These are phyloP conservation scores for barley (Hordeum vulgare) DNA, from an alignment of 176 grass and related monocot species.

Conservation along the genomic window DNA sequence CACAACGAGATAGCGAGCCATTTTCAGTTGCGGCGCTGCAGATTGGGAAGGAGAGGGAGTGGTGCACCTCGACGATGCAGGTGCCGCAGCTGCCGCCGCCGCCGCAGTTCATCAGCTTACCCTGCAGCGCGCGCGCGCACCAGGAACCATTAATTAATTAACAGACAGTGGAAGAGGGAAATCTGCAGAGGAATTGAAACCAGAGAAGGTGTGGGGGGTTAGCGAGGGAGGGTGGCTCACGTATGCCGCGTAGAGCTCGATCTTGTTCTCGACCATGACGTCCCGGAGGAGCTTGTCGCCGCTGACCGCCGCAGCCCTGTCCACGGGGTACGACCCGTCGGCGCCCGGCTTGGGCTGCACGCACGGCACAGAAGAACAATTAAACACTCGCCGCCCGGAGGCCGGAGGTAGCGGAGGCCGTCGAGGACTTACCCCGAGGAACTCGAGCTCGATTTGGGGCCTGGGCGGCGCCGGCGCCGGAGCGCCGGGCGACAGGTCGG, in stretches of 20 bases:
- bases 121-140: slow-evolving; percentile 23
- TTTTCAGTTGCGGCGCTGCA: neutral
- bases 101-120: slow-evolving; percentile 95
- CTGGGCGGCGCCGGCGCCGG: slow-evolving; percentile 20
- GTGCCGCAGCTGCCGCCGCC: slow-evolving; percentile 90
- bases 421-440: slow-evolving; percentile 41
- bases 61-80: slow-evolving; percentile 81
- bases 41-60: neutral
- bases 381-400: too few species aligned
- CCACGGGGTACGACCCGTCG: slow-evolving; percentile 60
- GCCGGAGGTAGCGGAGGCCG: neutral
- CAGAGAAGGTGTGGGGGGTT: neutral
- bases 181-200: neutral
- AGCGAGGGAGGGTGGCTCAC: slow-evolving; percentile 19
- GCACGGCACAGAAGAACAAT: neutral
- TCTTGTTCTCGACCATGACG: slow-evolving; percentile 79
- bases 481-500: slow-evolving; percentile 35
- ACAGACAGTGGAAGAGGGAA: neutral
- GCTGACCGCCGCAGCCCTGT: slow-evolving; percentile 43
- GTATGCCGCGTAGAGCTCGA: slow-evolving; percentile 84
- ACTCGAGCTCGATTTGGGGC: slow-evolving; percentile 77
- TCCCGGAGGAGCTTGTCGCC: slow-evolving; percentile 87
- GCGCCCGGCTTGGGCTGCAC: slow-evolving; percentile 56
- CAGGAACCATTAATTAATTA: neutral
- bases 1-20: neutral